Evolutionary conservation across 306 rosid species (phyloP).

Genomic region (barrel medic (Medicago truncatula)): DNA sequence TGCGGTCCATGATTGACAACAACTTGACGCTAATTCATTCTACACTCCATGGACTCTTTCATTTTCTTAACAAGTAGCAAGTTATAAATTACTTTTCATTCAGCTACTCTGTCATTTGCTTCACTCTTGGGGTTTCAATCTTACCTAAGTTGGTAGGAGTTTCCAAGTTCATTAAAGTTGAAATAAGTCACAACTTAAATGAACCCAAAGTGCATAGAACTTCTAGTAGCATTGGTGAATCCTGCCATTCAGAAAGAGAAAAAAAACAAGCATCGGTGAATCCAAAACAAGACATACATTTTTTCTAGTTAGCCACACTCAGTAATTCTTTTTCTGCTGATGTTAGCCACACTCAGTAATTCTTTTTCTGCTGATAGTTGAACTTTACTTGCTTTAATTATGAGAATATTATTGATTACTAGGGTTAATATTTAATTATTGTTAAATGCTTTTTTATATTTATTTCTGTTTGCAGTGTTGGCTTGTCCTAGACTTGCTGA

Average conservation of each 20-base stretch:
- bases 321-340: neutral
- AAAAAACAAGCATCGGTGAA: too few species aligned
- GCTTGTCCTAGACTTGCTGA: slow-evolving; percentile 7
- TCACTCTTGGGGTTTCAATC: slow-evolving; percentile 9
- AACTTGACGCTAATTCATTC: neutral
- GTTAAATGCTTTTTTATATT: neutral
- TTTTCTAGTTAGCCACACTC: slow-evolving; percentile 7
- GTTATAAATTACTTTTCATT: neutral
- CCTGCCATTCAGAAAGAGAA: neutral
- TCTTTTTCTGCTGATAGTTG: slow-evolving; percentile 4
- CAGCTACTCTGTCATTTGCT: neutral
- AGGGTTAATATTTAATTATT: slow-evolving; percentile 28
- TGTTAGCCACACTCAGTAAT: neutral
- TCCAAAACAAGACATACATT: slow-evolving; percentile 1
- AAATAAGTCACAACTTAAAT: neutral
- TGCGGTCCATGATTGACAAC: neutral
- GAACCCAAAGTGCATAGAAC: neutral
- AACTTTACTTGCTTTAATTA: neutral
- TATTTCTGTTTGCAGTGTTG: neutral
- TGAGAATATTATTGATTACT: slow-evolving; percentile 25
- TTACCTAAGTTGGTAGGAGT: neutral
- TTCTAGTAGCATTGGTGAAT: neutral
- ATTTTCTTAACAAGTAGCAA: neutral
- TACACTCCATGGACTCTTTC: neutral
- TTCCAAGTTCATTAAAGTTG: neutral